Evolutionary conservation across 2,329 filamentous ascomycete genomes (phyloP), one percentile per base, ranked within the genome.

Genomic region (Fusarium duplospermum): DNA sequence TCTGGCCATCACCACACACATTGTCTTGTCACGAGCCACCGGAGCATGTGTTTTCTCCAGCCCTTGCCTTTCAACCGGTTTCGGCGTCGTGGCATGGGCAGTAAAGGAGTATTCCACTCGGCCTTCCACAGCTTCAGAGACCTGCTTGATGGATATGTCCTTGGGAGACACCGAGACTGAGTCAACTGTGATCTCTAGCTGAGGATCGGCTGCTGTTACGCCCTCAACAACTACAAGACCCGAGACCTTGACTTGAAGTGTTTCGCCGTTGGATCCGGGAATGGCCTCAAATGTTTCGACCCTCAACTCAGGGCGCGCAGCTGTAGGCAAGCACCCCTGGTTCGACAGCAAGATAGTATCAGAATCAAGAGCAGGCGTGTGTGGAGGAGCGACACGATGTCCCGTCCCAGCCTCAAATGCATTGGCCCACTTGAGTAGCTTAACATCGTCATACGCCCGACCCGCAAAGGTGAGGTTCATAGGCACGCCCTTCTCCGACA

Each of bases 381-480:
- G 24, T 9, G 38, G 59, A 11, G 74, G 74, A 36, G 63, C 11
- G 2, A 60, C 24, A 7, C 76, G 70, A 0, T 45, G 31, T 2
- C 52, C 31, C 54, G 33, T 58, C 54, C 6, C 1, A 24, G 16
- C 22, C 36, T 79, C 76, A 16, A 71, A 79, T 1, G 75, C 76
- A 29, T 69, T 70, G 0, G 76, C 77, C 47, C 66, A 80, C 4
- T 62, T 64, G 14, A 84, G 42, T 10, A 84, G 35, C 0, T 74
- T 71, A 2, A 50, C 64, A 64, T 90, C 88, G 0, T 83, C 80
- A 56, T 87, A 87, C 2, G 86, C 86, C 36, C 83, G 86, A 0
- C 84, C 85, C 0, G 84, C 86, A 75, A 90, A 89, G 0, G 87
- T 89, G 10, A 90, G 72, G 38, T 87, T 87, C 1, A 89, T 82